These are phyloP conservation scores for Zygotorulaspora florentina DNA, from an alignment of 805 yeast genomes.

Conservation along the genomic window DNA sequence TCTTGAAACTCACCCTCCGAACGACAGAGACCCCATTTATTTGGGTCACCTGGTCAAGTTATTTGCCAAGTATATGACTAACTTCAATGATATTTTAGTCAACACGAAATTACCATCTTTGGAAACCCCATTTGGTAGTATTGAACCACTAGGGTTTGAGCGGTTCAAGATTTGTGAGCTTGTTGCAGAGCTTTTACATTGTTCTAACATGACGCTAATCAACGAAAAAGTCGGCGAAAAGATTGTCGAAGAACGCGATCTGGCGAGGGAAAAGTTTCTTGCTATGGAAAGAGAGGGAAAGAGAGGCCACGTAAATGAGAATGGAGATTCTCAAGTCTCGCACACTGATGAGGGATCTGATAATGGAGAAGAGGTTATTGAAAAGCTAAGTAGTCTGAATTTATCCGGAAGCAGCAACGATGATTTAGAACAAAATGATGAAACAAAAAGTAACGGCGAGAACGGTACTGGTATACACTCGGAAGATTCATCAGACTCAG, in stretches of 20 bases:
- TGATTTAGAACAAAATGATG: conserved; percentile 1
- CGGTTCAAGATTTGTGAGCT: conserved; percentile 89
- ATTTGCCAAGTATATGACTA: conserved; percentile 69
- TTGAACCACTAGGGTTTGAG: conserved; percentile 87
- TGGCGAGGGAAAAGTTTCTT: conserved; percentile 42
- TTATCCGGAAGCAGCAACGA: background rate
- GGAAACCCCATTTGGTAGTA: conserved; percentile 45
- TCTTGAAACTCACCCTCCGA: conserved; percentile 86
- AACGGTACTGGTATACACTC: conserved; percentile 17
- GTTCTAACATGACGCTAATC: conserved; percentile 89
- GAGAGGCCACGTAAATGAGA: background rate
- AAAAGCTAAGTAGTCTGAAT: conserved; percentile 7
- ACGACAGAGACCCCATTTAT: conserved; percentile 87
- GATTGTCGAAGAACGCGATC: conserved; percentile 67
- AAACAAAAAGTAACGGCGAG: conserved; percentile 1
- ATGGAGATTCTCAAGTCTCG: conserved; percentile 1
- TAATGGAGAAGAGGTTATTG: conserved; percentile 11
- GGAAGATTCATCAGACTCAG: conserved; percentile 30
- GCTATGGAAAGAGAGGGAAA: conserved; percentile 18
- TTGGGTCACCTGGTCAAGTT: conserved; percentile 78
- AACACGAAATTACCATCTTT: conserved; percentile 36
- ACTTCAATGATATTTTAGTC: conserved; percentile 57
- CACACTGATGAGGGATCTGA: conserved; percentile 7
- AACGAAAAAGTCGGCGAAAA: conserved; percentile 72
- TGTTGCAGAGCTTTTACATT: conserved; percentile 89